Evolutionary conservation across 192 early-diverging fungal species (phyloP).

Genomic region (Diversispora epigaea): DNA sequence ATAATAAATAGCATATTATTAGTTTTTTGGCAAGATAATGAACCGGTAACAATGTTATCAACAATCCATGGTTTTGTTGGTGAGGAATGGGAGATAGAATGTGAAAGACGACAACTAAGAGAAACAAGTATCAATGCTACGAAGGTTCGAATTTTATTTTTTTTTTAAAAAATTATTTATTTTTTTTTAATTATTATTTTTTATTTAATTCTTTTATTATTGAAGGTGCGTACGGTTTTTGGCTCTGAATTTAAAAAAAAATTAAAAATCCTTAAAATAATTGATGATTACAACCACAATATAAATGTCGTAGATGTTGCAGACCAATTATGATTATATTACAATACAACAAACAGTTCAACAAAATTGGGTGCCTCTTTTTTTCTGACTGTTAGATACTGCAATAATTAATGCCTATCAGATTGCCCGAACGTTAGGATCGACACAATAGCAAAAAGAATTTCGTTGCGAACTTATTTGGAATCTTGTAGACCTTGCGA

Average conservation of each 20-base stretch:
- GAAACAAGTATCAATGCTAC: conserved; percentile 24
- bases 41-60: conserved; percentile 34
- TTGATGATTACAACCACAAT: conserved; percentile 31
- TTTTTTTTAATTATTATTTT: too few relatives aligned
- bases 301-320: conserved; percentile 25
- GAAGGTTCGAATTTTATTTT: not conserved
- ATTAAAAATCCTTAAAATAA: conserved; percentile 19
- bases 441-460: not conserved
- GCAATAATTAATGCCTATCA: conserved; percentile 15
- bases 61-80: conserved; percentile 18
- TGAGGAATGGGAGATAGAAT: not conserved
- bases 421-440: not conserved
- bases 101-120: not conserved
- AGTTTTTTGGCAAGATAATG: conserved; percentile 34
- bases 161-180: too few relatives aligned
- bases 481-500: not conserved
- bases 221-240: conserved; percentile 1
- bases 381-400: conserved; percentile 28
- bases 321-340: conserved; percentile 30
- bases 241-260: not conserved
- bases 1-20: conserved; percentile 27
- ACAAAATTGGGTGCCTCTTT: conserved; percentile 25
- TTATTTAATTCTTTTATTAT: too few relatives aligned
- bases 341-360: conserved; percentile 14
- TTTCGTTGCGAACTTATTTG: not conserved